Conservation (phyloP, 2,329 filamentous ascomycete species). For the Xylariaceae sp. region DNA sequence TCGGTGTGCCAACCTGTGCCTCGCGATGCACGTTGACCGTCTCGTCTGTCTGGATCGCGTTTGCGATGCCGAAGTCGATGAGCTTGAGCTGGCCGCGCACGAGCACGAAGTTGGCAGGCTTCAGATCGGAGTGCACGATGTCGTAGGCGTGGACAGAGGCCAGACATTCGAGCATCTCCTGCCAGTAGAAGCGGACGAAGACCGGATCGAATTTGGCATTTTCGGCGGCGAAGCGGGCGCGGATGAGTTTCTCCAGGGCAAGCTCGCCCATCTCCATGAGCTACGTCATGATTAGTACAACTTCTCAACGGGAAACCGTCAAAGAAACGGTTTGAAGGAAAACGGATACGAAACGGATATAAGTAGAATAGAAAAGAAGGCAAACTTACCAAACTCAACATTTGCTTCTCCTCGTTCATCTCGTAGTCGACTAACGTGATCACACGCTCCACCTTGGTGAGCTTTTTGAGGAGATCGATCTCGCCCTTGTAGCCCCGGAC, state of each 20-base stretch:
- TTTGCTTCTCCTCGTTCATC: constrained; percentile 85
- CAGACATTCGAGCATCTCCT: constrained; percentile 97
- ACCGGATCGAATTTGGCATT: constrained; percentile 75
- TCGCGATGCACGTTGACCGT: constrained; percentile 97
- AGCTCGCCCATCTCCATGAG: constrained; percentile 97
- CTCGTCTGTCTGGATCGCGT: constrained; percentile 90
- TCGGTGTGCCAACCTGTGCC: constrained; percentile 89
- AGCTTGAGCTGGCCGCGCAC: constrained; percentile 87
- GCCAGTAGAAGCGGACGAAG: constrained; percentile 97
- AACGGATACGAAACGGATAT: too few relatives aligned
- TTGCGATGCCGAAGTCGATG: constrained; percentile 98
- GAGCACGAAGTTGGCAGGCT: constrained; percentile 94
- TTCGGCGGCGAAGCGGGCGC: constrained; percentile 64
- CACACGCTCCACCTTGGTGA: constrained; percentile 81
- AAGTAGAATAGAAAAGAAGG: background rate
- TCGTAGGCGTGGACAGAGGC: constrained; percentile 82
- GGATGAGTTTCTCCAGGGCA: constrained; percentile 82
- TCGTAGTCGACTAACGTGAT: constrained; percentile 90
- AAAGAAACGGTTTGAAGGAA: too few relatives aligned
- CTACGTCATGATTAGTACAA: constrained; percentile 39
- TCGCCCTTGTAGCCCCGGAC: constrained; percentile 89
- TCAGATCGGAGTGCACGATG: constrained; percentile 94
- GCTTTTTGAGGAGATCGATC: constrained; percentile 80
- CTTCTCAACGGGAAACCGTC: background rate
- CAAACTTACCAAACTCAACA: constrained; percentile 70